Evolutionary conservation across 2,329 filamentous ascomycete genomes (phyloP).

Genomic region (Juglanconis oblonga): DNA sequence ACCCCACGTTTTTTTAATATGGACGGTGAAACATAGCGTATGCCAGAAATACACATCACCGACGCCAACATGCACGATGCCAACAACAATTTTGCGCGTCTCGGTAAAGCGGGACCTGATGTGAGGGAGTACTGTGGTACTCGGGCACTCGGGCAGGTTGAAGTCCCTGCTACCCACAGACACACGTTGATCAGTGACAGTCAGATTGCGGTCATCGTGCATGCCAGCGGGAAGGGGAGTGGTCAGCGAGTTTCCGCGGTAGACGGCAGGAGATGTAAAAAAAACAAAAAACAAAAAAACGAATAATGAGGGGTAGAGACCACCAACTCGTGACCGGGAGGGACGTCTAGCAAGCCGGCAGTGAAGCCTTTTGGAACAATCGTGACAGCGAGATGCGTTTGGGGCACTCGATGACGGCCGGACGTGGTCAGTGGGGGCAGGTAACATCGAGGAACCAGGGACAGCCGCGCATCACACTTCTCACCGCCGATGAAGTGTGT

Average conservation of each 20-base stretch:
- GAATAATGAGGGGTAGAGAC: neutral
- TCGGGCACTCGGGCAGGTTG: no score
- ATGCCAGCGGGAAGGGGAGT: neutral
- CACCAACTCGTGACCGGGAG: constrained; percentile 5
- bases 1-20: constrained; percentile 4
- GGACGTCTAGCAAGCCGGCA: constrained; percentile 7
- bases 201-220: neutral
- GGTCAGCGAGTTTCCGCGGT: neutral
- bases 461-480: neutral
- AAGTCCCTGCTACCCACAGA: no score
- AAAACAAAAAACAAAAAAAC: neutral
- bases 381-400: neutral
- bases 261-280: neutral
- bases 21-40: constrained; percentile 13
- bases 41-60: constrained; percentile 4
- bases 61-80: neutral
- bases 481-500: neutral
- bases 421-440: neutral
- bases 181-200: no score
- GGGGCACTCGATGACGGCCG: neutral
- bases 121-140: no score
- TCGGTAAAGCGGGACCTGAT: neutral
- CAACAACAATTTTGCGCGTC: no score
- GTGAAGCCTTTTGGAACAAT: neutral
- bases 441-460: neutral